These are phyloP conservation scores for Puccinia brachypodii DNA, from an alignment of 1,284 basidiomycete species.

Conservation along the genomic window DNA sequence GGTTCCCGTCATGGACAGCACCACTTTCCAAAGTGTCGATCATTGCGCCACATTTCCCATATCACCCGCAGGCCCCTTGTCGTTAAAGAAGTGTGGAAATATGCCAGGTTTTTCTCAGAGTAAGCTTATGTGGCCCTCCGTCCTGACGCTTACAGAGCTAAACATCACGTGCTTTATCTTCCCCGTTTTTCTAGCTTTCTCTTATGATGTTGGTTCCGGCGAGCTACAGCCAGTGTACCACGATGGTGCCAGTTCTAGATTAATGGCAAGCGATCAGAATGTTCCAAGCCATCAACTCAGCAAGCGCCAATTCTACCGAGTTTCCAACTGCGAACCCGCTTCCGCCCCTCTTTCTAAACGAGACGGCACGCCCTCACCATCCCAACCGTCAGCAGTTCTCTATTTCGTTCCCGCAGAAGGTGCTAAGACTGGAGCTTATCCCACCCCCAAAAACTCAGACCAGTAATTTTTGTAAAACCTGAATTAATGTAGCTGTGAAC, in stretches of 20 bases:
- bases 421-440: background rate
- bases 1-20: slow-evolving; percentile 52
- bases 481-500: background rate
- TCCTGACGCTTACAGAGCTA: background rate
- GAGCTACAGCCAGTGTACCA: slow-evolving; percentile 34
- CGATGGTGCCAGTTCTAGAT: background rate
- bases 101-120: slow-evolving; percentile 51
- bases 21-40: slow-evolving; percentile 50
- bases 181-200: slow-evolving; percentile 9
- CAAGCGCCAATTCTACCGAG: background rate
- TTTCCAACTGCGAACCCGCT: background rate
- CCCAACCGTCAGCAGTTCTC: slow-evolving; percentile 1
- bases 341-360: background rate
- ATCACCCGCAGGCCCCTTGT: slow-evolving; percentile 51
- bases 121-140: background rate
- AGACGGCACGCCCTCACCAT: background rate
- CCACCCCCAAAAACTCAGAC: background rate
- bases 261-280: background rate
- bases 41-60: slow-evolving; percentile 53
- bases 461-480: background rate
- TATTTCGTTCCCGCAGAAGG: slow-evolving; percentile 17
- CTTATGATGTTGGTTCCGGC: slow-evolving; percentile 32
- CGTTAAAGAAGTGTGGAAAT: slow-evolving; percentile 51
- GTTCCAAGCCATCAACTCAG: background rate
- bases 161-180: background rate